Evolutionary conservation across 2,329 filamentous ascomycete species (phyloP), one percentile per base, ranked within the genome.

Genomic region (Beauveria medogensis): DNA sequence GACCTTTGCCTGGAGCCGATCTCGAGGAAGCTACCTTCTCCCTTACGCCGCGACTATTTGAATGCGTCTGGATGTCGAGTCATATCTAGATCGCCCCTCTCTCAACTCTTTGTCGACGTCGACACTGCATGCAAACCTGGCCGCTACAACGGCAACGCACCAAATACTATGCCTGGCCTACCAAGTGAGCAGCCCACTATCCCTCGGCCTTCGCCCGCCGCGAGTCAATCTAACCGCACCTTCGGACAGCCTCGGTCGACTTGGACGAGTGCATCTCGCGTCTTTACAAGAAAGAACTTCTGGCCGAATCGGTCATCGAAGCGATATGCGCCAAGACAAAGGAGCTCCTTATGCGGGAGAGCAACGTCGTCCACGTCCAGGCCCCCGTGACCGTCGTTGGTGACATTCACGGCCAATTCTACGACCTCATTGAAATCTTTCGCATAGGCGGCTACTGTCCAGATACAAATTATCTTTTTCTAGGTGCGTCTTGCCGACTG

Each of bases 311-410:
- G 47, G 92, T 99, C 67, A 93, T 99, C 75, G 94, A 99, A 79
- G 94, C 94, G 70, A 93, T 99, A 85, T 99, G 94, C 79, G 92
- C 94, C 75, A 99, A 99, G 76, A 94, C 95, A 24, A 99, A 99
- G 73, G 94, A 99, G 80, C 82, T 99, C 68, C 83, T 99, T 68
- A 99, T 99, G 94, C 93, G 95, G 73, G 94, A 99, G 85, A 97
- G 93, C 83, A 99, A 99, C 77, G 94, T 99, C 64, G 94, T 99
- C 63, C 94, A 99, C 74, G 95, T 99, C 64, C 86, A 87, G 68
- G 92, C 94, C 37, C 94, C 94, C 2, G 91, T 99, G 62, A 99
- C 94, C 18, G 94, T 99, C 10, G 94, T 99, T 44, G 94, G 94
- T 66, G 94, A 99, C 74, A 99, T 99, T 67, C 94, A 99, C 75